Base-by-base conservation (phyloP, 2,329 filamentous ascomycete genomes). In the Calonectria pseudoreteaudii region DNA sequence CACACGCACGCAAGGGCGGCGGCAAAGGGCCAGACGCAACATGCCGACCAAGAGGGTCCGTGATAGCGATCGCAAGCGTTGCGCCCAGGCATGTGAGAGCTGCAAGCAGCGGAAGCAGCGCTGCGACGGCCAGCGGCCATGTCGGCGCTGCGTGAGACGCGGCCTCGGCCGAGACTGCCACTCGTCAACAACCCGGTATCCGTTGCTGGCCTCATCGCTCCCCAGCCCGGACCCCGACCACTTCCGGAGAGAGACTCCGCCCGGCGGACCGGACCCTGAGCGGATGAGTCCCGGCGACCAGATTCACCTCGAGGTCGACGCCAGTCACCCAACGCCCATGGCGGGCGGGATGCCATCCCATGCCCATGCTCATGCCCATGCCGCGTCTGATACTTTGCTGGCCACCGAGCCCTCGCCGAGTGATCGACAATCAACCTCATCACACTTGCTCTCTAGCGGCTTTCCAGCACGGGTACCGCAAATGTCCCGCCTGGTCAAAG, bases 401-500 rank as follows among this genome's bases (percentile, higher is more conserved):
- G 30, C 68, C 44, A 64, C 72, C 30, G 69, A 68, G n/a, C 47
- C 68, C 14, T 66, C 60, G n/a, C 67, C 65, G 26, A 72, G 65
- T n/a, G 52, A 72, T 47, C 71, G 56, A 20, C 58, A 73, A 16
- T 76, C 79, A 16, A 71, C 77, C 1, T 79, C 75, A 1, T 68
- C 78, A 0, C 77, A 80, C 56, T 50, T 80, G n/a, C 76, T 80
- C 20, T 75, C 78, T 1, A 72, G 78, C 26, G 77, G 78, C 30
- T 78, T 77, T 58, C 78, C 78, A 18, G 78, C 79, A 7, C 66
- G 70, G n/a, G 72, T 80, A 47, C 79, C 79, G 20, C 78, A 77
- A 0, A 80, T 80, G 79, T 83, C 83, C 11, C 77, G 83, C 0
- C 78, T 84, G 14, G 76, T 84, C 9, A 78, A 83, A 49, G 82